A percentile compares a stretch with the other conserved stretches of the same genome.
Evolutionary conservation across 495 filamentous ascomycete genomes (phyloP).

Genomic region (Penicillium macrosclerotiorum): DNA sequence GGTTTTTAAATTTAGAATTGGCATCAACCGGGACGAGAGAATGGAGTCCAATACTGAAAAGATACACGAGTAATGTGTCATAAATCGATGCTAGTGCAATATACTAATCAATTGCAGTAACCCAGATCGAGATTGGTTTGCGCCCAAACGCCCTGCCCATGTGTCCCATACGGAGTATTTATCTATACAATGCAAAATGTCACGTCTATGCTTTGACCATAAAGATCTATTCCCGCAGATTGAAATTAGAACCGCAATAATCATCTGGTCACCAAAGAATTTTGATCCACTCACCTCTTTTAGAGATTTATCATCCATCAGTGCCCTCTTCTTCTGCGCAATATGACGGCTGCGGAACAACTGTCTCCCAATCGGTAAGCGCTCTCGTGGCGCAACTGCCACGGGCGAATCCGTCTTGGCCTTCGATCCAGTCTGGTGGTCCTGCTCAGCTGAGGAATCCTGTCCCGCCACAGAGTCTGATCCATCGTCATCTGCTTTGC

Average conservation of each 20-base stretch:
- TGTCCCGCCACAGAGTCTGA: slow-evolving; percentile 1
- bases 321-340: slow-evolving; percentile 72
- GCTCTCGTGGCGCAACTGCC: slow-evolving; percentile 34
- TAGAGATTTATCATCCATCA: slow-evolving; percentile 67
- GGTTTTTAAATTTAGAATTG: too few species aligned
- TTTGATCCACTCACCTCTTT: slow-evolving; percentile 60
- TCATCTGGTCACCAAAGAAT: neutral
- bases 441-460: neutral
- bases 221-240: slow-evolving; percentile 55
- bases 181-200: slow-evolving; percentile 8
- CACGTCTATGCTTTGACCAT: slow-evolving; percentile 59
- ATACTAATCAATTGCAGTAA: neutral
- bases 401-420: slow-evolving; percentile 15
- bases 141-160: slow-evolving; percentile 11
- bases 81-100: too few species aligned
- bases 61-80: too few species aligned
- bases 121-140: neutral
- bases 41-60: too few species aligned
- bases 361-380: slow-evolving; percentile 53
- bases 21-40: too few species aligned
- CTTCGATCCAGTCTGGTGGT: slow-evolving; percentile 11
- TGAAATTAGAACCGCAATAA: neutral
- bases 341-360: slow-evolving; percentile 69
- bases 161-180: neutral
- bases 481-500: slow-evolving; percentile 42